Percentiles rank a stretch among this genome's conserved stretches.
These are phyloP conservation scores for Leishmania amazonensis DNA, from an alignment of 208 protist genomes.

Conservation along the genomic window DNA sequence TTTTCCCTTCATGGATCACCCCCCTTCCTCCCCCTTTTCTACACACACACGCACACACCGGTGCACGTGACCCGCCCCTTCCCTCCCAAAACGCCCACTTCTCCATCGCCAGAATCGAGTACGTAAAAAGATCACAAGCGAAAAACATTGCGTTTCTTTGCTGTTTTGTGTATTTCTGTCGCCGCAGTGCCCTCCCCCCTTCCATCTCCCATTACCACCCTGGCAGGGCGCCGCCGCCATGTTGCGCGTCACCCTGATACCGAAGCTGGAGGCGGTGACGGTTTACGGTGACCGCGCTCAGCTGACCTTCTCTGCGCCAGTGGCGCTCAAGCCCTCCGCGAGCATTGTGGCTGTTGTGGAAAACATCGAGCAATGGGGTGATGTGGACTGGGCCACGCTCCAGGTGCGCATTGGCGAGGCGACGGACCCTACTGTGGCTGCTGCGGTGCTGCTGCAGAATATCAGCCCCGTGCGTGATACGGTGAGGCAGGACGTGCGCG, in stretches of 20 bases:
- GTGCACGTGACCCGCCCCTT: neutral
- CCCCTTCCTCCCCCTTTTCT: neutral
- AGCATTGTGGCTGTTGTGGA: slow-evolving; percentile 18
- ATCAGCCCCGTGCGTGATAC: slow-evolving; percentile 28
- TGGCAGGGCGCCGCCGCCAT: slow-evolving; percentile 2
- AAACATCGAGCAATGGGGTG: slow-evolving; percentile 31
- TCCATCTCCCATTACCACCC: neutral
- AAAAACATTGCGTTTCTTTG: neutral
- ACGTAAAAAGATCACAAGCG: neutral
- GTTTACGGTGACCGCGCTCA: slow-evolving; percentile 36
- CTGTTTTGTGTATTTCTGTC: neutral
- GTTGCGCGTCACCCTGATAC: slow-evolving; percentile 24
- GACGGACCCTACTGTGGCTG: slow-evolving; percentile 21
- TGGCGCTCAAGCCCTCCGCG: slow-evolving; percentile 17
- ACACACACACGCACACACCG: neutral
- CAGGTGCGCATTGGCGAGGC: slow-evolving; percentile 32
- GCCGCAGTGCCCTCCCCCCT: neutral
- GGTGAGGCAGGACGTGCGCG: slow-evolving; percentile 29
- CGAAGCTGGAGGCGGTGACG: slow-evolving; percentile 31
- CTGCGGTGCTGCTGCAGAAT: slow-evolving; percentile 30
- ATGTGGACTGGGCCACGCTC: slow-evolving; percentile 39
- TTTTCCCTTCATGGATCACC: neutral
- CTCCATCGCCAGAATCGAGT: neutral
- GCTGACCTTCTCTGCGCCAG: slow-evolving; percentile 26
- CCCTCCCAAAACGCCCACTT: neutral